Evolutionary conservation across 495 filamentous ascomycete species (phyloP), one percentile per base, ranked within the genome.

Genomic region (Tirmania nivea): DNA sequence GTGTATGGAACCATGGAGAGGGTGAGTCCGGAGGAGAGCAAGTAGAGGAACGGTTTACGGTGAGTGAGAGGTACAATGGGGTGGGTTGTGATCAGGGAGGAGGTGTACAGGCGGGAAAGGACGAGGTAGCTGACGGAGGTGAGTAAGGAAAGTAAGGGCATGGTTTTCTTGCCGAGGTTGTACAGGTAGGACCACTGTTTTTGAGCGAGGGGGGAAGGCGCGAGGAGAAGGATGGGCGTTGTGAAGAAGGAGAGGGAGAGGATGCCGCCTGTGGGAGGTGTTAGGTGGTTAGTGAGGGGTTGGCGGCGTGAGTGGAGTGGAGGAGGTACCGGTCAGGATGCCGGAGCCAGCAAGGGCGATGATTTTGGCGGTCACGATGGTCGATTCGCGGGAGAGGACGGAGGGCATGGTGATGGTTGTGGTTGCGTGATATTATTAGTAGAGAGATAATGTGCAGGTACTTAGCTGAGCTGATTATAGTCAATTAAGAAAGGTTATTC

Each of bases 241-340:
- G 36, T 49, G 17, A 54, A 54, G 45, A 55, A 10, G 47, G 51
- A 54, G 52, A 37, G 12, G 35, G 34, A 48, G 48, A 55, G 35
- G 35, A 50, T 55, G 42, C 34, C 35, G 21, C 55, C 55, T 56
- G 10, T 25, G 34, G 45, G 21, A 45, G 36, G 48, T 54, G 48
- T 8, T 54, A 16, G 2, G 10, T 53, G 48, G 12, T 49, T 58
- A 17, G 60, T 39, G 25, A 50, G 56, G 25, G 69, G 60, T 4
- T 62, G 67, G 3, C 59, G 59, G 52, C 71, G 72, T 59, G 75
- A 71, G 0, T 60, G 59, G 52, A 19, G 48, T 17, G 14, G 56
- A 52, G 11, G 51, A 9, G 35, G 36, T 49, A 25, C 56, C 52
- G 21, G 56, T n/a, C 1, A 55, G 35, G 25, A 57, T 21, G 35